Evolutionary conservation across 345 rosid species (phyloP).

Genomic region (Odontarrhena argentea): DNA sequence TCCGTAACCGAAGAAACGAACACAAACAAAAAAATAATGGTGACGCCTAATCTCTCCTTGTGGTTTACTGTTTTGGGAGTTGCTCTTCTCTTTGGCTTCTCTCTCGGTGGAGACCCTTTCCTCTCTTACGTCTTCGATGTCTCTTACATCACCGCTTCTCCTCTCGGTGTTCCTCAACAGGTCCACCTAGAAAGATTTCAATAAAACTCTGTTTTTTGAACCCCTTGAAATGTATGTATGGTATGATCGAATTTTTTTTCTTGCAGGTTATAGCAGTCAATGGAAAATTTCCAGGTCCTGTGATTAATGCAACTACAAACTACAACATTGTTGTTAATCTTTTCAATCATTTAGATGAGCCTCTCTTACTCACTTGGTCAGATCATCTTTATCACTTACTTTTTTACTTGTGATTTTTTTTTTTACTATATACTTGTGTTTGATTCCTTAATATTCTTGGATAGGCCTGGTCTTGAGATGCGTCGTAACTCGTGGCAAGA

Average conservation of each 20-base stretch:
- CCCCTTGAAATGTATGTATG: too few relatives aligned
- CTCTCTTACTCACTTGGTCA: constrained; percentile 82
- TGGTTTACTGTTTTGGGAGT: too few relatives aligned
- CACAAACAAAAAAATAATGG: too few relatives aligned
- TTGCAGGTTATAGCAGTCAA: constrained; percentile 79
- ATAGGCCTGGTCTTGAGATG: constrained; percentile 90
- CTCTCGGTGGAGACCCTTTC: constrained; percentile 68
- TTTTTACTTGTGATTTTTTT: too few relatives aligned
- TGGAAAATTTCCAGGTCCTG: constrained; percentile 74
- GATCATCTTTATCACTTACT: constrained; percentile 3
- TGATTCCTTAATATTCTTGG: constrained; percentile 1
- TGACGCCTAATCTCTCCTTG: too few relatives aligned
- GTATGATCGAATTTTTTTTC: neutral
- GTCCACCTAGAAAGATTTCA: constrained; percentile 32
- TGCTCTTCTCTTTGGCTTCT: constrained; percentile 45
- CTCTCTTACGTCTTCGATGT: constrained; percentile 60
- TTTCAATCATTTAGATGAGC: constrained; percentile 67
- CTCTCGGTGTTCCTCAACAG: constrained; percentile 87
- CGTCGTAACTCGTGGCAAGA: constrained; percentile 89
- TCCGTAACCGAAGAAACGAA: too few relatives aligned
- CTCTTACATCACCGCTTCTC: constrained; percentile 72
- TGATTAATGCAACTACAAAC: constrained; percentile 76
- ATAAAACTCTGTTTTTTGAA: too few relatives aligned
- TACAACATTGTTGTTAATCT: constrained; percentile 69
- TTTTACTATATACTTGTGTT: neutral